Conservation (phyloP, 2,329 filamentous ascomycete genomes). For the Aspergillus spinulosporus region DNA sequence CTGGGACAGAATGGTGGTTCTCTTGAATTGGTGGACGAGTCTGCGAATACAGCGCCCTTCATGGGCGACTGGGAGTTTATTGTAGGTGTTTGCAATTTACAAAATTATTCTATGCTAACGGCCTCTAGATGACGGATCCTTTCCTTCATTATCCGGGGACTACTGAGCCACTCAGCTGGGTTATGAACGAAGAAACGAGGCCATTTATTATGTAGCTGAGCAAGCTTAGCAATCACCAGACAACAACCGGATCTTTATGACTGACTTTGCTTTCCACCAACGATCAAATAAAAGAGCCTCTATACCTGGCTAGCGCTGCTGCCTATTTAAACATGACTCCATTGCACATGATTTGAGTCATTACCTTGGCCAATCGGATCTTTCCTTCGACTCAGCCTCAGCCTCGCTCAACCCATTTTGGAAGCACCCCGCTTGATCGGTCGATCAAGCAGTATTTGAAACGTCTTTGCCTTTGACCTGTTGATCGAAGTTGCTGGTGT, state of each 20-base stretch:
- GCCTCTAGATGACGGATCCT: conserved; percentile 31
- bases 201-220: conserved; percentile 2
- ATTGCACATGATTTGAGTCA: not conserved
- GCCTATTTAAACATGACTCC: not conserved
- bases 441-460: no score
- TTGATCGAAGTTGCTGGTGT: no score
- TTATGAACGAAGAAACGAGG: conserved; percentile 13
- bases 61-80: conserved; percentile 48
- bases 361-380: not conserved
- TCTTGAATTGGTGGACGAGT: conserved; percentile 18
- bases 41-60: conserved; percentile 27
- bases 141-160: conserved; percentile 27
- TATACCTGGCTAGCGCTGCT: not conserved
- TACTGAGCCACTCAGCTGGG: conserved; percentile 23
- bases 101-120: not conserved
- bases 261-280: not conserved
- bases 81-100: conserved; percentile 31
- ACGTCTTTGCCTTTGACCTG: no score
- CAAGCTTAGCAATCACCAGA: not conserved
- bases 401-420: not conserved
- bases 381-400: not conserved
- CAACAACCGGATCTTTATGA: not conserved
- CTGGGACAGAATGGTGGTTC: conserved; percentile 11
- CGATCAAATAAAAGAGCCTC: not conserved
- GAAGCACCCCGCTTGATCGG: no score